Evolutionary conservation across 176 grass and related monocot genomes (phyloP).

Genomic region (Carex pumila): DNA sequence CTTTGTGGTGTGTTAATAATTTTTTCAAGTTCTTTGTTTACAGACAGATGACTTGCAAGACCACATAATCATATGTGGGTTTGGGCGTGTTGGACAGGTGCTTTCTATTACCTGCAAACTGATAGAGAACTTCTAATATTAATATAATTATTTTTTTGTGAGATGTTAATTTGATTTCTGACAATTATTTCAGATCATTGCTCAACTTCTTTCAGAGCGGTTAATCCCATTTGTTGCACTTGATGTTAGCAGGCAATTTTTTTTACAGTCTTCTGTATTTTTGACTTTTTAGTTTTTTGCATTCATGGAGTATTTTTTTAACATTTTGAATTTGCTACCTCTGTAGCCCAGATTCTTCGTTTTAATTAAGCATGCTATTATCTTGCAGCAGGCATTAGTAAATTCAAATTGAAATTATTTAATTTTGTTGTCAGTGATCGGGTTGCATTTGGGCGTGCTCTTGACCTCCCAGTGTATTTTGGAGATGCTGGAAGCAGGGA

Average conservation of each 20-base stretch:
- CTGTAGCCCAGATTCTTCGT: not conserved
- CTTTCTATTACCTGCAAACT: conserved; percentile 24
- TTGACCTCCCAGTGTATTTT: conserved; percentile 95
- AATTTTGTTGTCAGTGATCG: conserved; percentile 57
- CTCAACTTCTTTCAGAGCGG: conserved; percentile 91
- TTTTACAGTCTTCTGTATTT: not conserved
- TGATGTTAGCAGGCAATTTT: conserved; percentile 80
- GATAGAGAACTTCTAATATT: not conserved
- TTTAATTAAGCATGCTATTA: conserved; percentile 15
- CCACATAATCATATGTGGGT: conserved; percentile 97
- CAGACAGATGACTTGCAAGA: conserved; percentile 98
- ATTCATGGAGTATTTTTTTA: not conserved
- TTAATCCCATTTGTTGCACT: conserved; percentile 98
- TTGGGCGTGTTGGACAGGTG: conserved; percentile 99
- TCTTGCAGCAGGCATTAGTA: not conserved
- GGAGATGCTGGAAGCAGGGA: conserved; percentile 98
- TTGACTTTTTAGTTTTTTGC: not conserved
- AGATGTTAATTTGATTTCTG: conserved; percentile 12
- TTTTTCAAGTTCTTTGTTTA: conserved; percentile 33
- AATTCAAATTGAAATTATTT: not conserved
- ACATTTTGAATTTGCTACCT: not conserved
- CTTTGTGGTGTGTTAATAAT: conserved; percentile 4
- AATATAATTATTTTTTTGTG: not conserved
- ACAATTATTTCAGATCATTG: conserved; percentile 62
- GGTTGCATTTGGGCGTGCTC: conserved; percentile 81